Conservation (phyloP, 768 basidiomycete genomes). For the Lepiota brunneoincarnata region DNA sequence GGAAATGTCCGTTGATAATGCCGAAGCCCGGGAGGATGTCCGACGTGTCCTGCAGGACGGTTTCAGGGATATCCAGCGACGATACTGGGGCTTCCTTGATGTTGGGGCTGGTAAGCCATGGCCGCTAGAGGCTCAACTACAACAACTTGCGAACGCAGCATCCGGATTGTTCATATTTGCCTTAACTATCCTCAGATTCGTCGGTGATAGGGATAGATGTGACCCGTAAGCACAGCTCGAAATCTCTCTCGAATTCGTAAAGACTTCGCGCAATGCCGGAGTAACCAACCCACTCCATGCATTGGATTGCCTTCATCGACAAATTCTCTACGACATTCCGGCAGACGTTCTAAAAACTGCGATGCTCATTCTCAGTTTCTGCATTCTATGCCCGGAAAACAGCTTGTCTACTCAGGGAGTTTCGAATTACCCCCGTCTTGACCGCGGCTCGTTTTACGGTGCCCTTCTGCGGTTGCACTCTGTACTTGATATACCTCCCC, state of each 20-base stretch:
- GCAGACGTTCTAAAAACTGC: not conserved
- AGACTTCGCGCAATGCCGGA: not conserved
- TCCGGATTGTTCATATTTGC: constrained; percentile 8
- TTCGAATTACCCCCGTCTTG: not conserved
- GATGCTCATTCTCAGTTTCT: constrained; percentile 3
- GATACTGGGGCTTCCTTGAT: not conserved
- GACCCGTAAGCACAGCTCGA: constrained; percentile 1
- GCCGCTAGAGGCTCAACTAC: not conserved
- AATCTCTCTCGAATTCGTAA: not conserved
- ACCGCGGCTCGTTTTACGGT: not conserved
- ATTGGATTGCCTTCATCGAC: not conserved
- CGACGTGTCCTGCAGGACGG: not conserved
- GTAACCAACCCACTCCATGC: not conserved
- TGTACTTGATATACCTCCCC: not conserved
- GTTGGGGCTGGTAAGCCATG: not conserved
- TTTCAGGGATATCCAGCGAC: not conserved
- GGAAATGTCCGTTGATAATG: not conserved
- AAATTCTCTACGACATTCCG: not conserved
- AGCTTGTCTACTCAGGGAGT: not conserved
- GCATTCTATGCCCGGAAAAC: not conserved
- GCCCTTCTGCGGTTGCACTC: not conserved
- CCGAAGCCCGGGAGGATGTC: not conserved
- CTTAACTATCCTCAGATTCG: not conserved
- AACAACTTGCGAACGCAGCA: not conserved
- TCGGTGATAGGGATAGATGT: not conserved